Percentiles rank a stretch among this genome's conserved stretches.
Evolutionary conservation across 2,329 filamentous ascomycete genomes (phyloP).

Genomic region (Pseudofabraea citricarpa): DNA sequence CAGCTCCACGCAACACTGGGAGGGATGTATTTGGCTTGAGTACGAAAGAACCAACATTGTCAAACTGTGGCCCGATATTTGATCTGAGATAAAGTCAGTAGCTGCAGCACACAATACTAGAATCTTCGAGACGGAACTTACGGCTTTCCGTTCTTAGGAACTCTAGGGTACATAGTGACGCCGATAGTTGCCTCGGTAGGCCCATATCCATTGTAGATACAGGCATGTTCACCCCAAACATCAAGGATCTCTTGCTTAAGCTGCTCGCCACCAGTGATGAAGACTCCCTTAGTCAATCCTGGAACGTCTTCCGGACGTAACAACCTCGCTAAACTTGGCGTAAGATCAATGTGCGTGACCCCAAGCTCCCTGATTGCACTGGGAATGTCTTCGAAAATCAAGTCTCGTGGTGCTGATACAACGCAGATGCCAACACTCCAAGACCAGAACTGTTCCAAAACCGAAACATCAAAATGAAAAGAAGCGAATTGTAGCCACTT

Average conservation of each 20-base stretch:
- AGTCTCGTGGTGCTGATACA: constrained; percentile 74
- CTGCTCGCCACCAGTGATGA: constrained; percentile 88
- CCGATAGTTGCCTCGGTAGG: constrained; percentile 93
- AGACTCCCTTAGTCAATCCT: constrained; percentile 73
- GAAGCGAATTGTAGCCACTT: constrained; percentile 91
- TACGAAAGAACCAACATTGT: constrained; percentile 82
- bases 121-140: neutral
- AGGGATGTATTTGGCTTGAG: constrained; percentile 62
- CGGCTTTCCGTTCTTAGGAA: constrained; percentile 71
- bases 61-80: constrained; percentile 83
- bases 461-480: constrained; percentile 90
- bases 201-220: constrained; percentile 90
- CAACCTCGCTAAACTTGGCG: constrained; percentile 77
- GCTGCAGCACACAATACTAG: neutral
- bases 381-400: constrained; percentile 80
- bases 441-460: constrained; percentile 92
- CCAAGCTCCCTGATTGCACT: constrained; percentile 63
- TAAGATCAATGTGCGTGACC: constrained; percentile 90
- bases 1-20: constrained; percentile 70
- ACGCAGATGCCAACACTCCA: constrained; percentile 88
- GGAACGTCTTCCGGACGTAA: constrained; percentile 78
- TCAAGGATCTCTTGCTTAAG: constrained; percentile 87
- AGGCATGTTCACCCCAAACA: constrained; percentile 71
- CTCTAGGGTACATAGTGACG: constrained; percentile 82
- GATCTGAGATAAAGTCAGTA: constrained; percentile 34